Percentiles rank a stretch among this genome's conserved stretches.
Evolutionary conservation across 2,329 filamentous ascomycete species (phyloP).

Genomic region (Pseudogymnoascus sp.): DNA sequence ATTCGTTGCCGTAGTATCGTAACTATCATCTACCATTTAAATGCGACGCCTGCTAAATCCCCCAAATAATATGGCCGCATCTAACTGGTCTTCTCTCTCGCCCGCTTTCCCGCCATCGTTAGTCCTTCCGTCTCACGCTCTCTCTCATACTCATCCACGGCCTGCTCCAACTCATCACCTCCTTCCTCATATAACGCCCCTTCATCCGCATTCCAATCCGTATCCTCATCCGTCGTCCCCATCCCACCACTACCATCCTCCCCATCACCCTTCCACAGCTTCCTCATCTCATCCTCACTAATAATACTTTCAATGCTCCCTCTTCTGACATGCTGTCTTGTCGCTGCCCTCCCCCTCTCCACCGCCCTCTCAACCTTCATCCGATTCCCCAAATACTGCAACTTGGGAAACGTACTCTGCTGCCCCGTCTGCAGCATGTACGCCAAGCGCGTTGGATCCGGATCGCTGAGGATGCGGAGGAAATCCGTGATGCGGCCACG

Average conservation of each 20-base stretch:
- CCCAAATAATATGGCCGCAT: neutral
- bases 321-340: conserved; percentile 39
- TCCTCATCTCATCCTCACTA: conserved; percentile 51
- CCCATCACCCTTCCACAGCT: neutral
- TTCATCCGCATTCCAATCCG: conserved; percentile 1
- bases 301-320: conserved; percentile 52
- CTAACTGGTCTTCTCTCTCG: neutral
- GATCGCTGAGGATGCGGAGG: conserved; percentile 77
- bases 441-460: conserved; percentile 63
- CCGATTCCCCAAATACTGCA: conserved; percentile 84
- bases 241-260: neutral
- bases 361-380: conserved; percentile 71
- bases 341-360: conserved; percentile 50
- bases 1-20: neutral
- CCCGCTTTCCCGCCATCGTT: neutral
- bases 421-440: conserved; percentile 88
- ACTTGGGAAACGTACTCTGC: conserved; percentile 80
- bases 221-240: conserved; percentile 8
- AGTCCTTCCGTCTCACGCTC: neutral
- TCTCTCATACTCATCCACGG: neutral
- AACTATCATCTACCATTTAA: neutral
- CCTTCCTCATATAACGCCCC: neutral
- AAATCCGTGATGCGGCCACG: conserved; percentile 74
- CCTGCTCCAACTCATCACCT: neutral
- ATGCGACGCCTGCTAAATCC: neutral